Conservation (phyloP, 352 stramenopile species). For the Bremia lactucae region DNA sequence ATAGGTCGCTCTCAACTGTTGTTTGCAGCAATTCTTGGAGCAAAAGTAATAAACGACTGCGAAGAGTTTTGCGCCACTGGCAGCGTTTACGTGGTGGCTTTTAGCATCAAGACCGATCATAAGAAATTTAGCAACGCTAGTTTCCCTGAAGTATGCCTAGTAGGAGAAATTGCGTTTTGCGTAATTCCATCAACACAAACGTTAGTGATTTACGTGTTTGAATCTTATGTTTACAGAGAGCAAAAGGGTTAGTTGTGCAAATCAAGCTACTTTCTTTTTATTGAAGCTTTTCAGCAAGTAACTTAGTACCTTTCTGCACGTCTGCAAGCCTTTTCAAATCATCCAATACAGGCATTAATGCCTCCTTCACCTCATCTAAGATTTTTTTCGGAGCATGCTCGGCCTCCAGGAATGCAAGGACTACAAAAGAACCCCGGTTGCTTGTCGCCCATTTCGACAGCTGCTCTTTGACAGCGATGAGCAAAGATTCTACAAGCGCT, state of each 20-base stretch:
- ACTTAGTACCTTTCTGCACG: conserved; percentile 62
- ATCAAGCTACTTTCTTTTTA: conserved; percentile 34
- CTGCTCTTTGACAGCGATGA: conserved; percentile 37
- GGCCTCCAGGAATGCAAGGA: conserved; percentile 70
- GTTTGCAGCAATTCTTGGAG: conserved; percentile 54
- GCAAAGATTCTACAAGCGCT: conserved; percentile 33
- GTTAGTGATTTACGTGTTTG: conserved; percentile 28
- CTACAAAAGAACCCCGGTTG: conserved; percentile 79
- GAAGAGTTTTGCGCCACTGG: conserved; percentile 35
- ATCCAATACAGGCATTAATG: conserved; percentile 42
- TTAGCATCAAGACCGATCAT: no score
- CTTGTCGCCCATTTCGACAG: conserved; percentile 41
- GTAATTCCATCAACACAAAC: no score
- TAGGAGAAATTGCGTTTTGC: no score
- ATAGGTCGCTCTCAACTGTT: conserved; percentile 29
- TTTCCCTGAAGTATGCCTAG: no score
- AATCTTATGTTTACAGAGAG: no score
- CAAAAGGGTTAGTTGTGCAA: no score
- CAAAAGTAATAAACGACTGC: no score
- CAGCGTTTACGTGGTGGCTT: no score
- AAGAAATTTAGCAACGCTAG: no score
- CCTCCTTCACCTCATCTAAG: conserved; percentile 40
- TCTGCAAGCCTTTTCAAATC: conserved; percentile 51
- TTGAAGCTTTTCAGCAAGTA: conserved; percentile 79
- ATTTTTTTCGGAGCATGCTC: conserved; percentile 42